A percentile compares a stretch with the other conserved stretches of the same genome.
Evolutionary conservation across 164 flowering plant genomes (phyloP).

Genomic region (Stephania yunnanensis): DNA sequence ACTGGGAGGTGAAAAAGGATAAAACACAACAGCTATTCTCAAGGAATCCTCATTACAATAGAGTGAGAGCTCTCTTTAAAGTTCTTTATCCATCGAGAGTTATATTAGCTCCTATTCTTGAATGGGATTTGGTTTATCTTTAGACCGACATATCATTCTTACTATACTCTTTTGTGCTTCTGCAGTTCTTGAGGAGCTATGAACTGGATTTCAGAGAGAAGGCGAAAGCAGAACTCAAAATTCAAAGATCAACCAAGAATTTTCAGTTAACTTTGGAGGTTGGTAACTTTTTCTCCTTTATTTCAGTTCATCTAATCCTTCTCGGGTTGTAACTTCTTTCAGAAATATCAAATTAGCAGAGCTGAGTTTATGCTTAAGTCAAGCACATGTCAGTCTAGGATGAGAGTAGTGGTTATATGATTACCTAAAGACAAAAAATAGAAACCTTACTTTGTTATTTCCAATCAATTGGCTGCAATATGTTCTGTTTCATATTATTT

Average conservation of each 20-base stretch:
- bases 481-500: not conserved
- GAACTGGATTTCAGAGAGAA: slow-evolving; percentile 88
- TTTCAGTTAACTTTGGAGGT: slow-evolving; percentile 87
- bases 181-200: slow-evolving; percentile 53
- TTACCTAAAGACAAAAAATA: not conserved
- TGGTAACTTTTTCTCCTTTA: slow-evolving; percentile 4
- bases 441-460: not conserved
- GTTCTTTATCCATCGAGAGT: not conserved
- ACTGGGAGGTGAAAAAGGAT: slow-evolving; percentile 53
- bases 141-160: not conserved
- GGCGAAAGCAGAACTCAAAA: slow-evolving; percentile 58
- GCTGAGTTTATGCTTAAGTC: too few relatives aligned
- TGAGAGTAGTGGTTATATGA: not conserved
- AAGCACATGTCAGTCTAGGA: not conserved
- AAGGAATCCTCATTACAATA: slow-evolving; percentile 68
- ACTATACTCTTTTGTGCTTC: not conserved
- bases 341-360: not conserved
- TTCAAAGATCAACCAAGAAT: slow-evolving; percentile 77
- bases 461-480: not conserved
- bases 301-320: not conserved
- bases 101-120: not conserved
- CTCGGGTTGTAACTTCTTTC: not conserved
- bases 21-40: slow-evolving; percentile 68
- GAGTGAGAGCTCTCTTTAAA: slow-evolving; percentile 26
- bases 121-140: not conserved